Percentiles rank a stretch among this genome's conserved stretches.
phyloP scores from a whole-genome alignment of 2,329 filamentous ascomycete genomes.

The Fulvia fulva region DNA sequence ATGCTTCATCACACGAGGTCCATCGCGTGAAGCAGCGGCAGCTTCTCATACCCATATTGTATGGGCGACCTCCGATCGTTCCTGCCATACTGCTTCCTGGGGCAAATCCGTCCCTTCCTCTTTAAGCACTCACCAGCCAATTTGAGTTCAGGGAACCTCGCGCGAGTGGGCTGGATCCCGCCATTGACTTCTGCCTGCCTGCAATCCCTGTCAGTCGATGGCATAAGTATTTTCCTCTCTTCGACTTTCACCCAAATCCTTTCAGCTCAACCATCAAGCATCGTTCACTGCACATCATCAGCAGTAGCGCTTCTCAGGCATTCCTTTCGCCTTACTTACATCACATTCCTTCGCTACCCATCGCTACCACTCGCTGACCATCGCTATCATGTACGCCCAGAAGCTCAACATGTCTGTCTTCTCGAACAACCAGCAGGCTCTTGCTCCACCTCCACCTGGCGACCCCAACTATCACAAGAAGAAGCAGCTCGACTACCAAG shows the following conservation, averaged over 20 bases:
- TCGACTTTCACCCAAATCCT: background rate
- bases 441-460: too few relatives aligned
- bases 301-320: background rate
- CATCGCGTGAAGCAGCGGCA: background rate
- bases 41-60: conserved; percentile 1
- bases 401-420: too few relatives aligned
- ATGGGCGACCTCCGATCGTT: background rate
- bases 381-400: background rate
- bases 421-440: too few relatives aligned
- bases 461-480: too few relatives aligned
- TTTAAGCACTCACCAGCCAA: background rate
- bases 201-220: background rate
- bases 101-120: background rate
- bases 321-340: background rate
- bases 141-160: background rate
- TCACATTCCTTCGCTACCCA: background rate
- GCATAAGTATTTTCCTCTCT: background rate
- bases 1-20: background rate
- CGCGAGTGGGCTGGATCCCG: background rate
- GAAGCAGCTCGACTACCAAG: too few relatives aligned
- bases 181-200: background rate
- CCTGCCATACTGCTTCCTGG: background rate
- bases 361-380: background rate
- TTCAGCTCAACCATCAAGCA: background rate
- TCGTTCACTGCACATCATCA: background rate